Percentiles rank a stretch among this genome's conserved stretches.
Conservation (phyloP, 2,329 filamentous ascomycete genomes). For the Canariomyces notabilis region DNA sequence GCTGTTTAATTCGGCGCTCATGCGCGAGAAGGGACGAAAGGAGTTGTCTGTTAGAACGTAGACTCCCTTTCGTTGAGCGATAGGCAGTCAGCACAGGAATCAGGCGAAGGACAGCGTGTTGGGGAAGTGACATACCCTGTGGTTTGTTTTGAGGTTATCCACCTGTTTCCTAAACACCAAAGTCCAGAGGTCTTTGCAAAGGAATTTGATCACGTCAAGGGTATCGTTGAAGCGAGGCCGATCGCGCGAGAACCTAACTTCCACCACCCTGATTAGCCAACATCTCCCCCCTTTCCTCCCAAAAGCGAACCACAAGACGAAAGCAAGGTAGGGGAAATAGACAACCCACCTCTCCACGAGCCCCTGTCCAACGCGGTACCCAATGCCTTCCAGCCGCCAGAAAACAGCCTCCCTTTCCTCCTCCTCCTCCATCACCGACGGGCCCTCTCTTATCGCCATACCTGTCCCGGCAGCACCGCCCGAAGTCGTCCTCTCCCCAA, state of each 20-base stretch:
- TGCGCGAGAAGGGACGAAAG: conserved; percentile 82
- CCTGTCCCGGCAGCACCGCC: neutral
- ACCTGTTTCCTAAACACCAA: conserved; percentile 94
- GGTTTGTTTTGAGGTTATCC: conserved; percentile 98
- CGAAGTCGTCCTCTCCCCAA: neutral
- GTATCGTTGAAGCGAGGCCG: conserved; percentile 86
- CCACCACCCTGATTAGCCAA: conserved; percentile 7
- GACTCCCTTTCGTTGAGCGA: conserved; percentile 60
- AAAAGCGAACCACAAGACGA: neutral
- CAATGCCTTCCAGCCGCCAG: conserved; percentile 74
- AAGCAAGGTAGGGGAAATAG: neutral
- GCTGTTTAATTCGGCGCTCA: conserved; percentile 76
- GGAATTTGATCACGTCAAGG: conserved; percentile 93
- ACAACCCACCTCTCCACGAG: conserved; percentile 73
- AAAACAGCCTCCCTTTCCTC: conserved; percentile 81
- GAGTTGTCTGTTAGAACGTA: conserved; percentile 92
- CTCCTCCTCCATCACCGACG: conserved; percentile 58
- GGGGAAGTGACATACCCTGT: conserved; percentile 54
- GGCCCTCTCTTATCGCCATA: conserved; percentile 9
- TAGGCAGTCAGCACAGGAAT: conserved; percentile 11
- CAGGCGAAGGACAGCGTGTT: neutral
- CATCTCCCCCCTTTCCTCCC: neutral
- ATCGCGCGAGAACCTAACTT: conserved; percentile 83
- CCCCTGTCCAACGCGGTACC: conserved; percentile 88
- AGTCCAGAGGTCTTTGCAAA: conserved; percentile 97